Conservation (phyloP, 176 grass and related monocot species). For the Leersia perrieri region DNA sequence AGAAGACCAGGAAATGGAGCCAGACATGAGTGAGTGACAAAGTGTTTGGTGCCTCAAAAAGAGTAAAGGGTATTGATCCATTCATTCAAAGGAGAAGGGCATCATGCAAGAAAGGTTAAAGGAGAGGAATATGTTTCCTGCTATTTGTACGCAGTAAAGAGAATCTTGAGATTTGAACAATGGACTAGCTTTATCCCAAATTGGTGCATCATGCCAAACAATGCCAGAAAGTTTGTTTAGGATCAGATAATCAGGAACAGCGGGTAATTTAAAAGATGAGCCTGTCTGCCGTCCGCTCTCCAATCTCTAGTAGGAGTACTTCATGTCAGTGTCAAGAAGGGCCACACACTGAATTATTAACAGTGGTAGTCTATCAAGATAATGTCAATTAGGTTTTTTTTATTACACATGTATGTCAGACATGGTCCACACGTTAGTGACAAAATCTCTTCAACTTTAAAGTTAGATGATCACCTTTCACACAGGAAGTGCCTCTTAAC, state of each 20-base stretch:
- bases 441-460: no score
- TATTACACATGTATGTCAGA: not conserved
- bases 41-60: constrained; percentile 10
- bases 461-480: no score
- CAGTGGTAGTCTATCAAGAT: not conserved
- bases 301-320: not conserved
- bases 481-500: no score
- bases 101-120: constrained; percentile 5
- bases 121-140: constrained; percentile 11
- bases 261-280: not conserved
- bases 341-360: not conserved
- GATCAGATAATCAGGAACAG: constrained; percentile 19
- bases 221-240: not conserved
- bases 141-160: not conserved
- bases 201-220: not conserved
- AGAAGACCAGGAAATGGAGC: not conserved
- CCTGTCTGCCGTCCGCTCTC: not conserved
- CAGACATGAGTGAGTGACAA: constrained; percentile 15
- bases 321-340: not conserved
- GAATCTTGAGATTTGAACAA: constrained; percentile 37
- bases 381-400: not conserved
- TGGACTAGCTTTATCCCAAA: not conserved
- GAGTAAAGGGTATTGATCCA: not conserved
- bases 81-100: constrained; percentile 14
- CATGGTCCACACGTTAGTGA: no score